Base-by-base conservation (phyloP, 352 stramenopile species). In the Phytopythium oedochilum region DNA sequence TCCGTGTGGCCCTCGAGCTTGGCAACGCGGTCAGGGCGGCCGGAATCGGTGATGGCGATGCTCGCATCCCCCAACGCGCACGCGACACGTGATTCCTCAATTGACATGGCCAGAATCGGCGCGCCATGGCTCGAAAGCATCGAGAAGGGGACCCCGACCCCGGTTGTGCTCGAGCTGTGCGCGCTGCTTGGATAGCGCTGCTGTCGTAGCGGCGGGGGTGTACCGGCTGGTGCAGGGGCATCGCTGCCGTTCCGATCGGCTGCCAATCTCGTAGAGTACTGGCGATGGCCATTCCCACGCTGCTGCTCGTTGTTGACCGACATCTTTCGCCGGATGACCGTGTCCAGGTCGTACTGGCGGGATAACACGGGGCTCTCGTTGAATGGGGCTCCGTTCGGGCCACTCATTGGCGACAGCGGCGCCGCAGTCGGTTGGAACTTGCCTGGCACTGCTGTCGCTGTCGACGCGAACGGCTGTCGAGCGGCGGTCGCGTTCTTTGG, bases 311-410 rank as follows among this genome's bases (percentile, higher is more conserved):
- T 79, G 22, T 75, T 61, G 6, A 82, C 61, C 25, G 79, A 90
- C 73, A 92, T 88, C 61, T 89, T 90, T 25, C 82, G 71, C 14
- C 80, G 71, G 55, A 90, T 92, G 22, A 92, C 79, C 4, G 75
- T 89, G 62, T 92, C 78, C 22, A 92, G 47, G 44, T 92, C 77
- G 46, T 92, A 92, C 36, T 88, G 73, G 5, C 77, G 71, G 9
- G 69, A 84, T 31, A 74, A 25, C 38, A 73, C 40, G 9, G 73
- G 60, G 35, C 57, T 76, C 39, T 85, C 71, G 38, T 63, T 63
- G 43, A 62, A 70, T 4, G 40, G 29, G 34, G 51, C 40, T 17
- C 46, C 49, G n/a, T 51, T 23, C 2, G 10, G 2, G 17, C 18
- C 9, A 2, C 36, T 18, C 18, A 18, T 35, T 23, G 31, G 34